Evolutionary conservation across 371 early-diverging fungal genomes (phyloP).

Genomic region (Amoeboaphelidium occidentale): DNA sequence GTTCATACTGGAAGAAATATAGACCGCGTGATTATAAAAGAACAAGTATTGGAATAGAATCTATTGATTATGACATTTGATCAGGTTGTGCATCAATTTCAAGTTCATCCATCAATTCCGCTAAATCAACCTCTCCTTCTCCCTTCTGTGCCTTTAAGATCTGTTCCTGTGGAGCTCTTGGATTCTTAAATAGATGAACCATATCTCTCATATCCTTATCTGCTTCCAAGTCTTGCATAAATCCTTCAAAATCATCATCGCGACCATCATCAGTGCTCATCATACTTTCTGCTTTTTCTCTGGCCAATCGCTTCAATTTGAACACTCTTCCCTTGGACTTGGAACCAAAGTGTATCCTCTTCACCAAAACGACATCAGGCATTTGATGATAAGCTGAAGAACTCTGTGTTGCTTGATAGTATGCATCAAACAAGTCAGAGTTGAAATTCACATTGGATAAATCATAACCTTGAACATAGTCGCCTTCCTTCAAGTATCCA

Average conservation of each 20-base stretch:
- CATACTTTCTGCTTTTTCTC: slow-evolving; percentile 7
- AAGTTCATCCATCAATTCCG: slow-evolving; percentile 63
- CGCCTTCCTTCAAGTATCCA: slow-evolving; percentile 64
- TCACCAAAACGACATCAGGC: slow-evolving; percentile 67
- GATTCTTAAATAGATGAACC: slow-evolving; percentile 62
- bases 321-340: slow-evolving; percentile 47
- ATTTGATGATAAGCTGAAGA: slow-evolving; percentile 21
- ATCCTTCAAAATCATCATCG: slow-evolving; percentile 50
- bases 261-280: slow-evolving; percentile 14
- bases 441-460: slow-evolving; percentile 71
- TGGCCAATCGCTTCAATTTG: slow-evolving; percentile 5
- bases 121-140: slow-evolving; percentile 68
- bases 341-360: slow-evolving; percentile 49
- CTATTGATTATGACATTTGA: no score
- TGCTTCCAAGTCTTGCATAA: slow-evolving; percentile 86
- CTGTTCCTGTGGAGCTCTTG: neutral
- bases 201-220: slow-evolving; percentile 78
- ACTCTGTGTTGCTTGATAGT: neutral
- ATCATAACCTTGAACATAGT: slow-evolving; percentile 45
- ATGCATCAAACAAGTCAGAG: slow-evolving; percentile 45
- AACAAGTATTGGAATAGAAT: slow-evolving; percentile 5
- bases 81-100: neutral
- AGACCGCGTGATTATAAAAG: no score
- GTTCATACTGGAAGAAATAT: no score
- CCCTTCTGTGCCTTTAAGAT: slow-evolving; percentile 38